These are phyloP conservation scores for Solanum hybrid DNA, from an alignment of 305 asterid species.

Conservation along the genomic window DNA sequence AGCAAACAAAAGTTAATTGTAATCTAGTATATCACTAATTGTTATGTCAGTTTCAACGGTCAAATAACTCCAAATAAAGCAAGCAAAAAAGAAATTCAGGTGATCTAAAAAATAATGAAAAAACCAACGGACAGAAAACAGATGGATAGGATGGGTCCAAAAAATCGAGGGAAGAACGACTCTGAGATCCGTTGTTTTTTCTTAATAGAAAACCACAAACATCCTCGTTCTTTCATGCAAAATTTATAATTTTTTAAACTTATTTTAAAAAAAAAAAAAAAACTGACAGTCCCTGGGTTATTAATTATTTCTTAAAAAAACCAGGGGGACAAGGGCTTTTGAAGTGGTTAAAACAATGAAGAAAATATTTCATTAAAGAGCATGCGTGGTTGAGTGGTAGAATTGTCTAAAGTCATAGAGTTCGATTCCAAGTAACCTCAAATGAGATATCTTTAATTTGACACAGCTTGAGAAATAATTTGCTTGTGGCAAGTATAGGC, in stretches of 20 bases:
- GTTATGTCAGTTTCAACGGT: neutral
- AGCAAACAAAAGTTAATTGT: neutral
- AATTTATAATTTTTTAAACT: neutral
- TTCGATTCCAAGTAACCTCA: neutral
- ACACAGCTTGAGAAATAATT: neutral
- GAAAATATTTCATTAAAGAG: too few species aligned
- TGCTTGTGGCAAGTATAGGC: slow-evolving; percentile 34
- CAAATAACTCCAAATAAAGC: neutral
- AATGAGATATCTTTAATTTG: neutral
- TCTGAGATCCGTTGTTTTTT: neutral
- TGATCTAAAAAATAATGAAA: neutral
- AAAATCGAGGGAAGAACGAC: neutral
- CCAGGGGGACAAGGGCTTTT: neutral
- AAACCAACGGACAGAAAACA: neutral
- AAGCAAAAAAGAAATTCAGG: neutral
- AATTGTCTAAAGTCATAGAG: neutral
- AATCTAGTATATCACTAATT: neutral
- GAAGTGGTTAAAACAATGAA: neutral
- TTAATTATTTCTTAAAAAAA: neutral
- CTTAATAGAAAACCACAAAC: too few species aligned
- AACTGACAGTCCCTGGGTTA: neutral
- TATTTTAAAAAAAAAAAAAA: too few species aligned
- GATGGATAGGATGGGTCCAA: neutral
- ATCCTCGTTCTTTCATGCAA: neutral
- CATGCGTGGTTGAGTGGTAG: neutral